phyloP scores from a whole-genome alignment of 2,329 filamentous ascomycete genomes.

The Fusarium burgessii region DNA sequence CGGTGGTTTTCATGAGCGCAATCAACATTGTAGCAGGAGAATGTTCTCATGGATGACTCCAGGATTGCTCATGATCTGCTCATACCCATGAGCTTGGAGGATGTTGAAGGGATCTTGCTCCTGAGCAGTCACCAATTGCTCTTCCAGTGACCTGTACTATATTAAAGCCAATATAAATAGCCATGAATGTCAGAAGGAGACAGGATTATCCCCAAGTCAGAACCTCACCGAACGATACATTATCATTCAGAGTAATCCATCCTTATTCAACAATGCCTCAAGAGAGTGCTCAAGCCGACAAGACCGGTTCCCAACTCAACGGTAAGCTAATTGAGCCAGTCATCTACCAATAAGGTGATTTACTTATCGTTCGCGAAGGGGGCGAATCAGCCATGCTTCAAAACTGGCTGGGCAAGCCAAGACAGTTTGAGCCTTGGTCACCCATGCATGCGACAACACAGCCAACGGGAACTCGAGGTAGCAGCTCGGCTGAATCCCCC shows the following conservation, averaged over 20 bases:
- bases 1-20: accelerated
- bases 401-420: neutral
- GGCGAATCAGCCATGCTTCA: neutral
- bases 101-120: accelerated
- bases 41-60: too few species aligned
- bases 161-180: neutral
- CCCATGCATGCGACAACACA: neutral
- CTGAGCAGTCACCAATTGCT: neutral
- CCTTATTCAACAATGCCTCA: neutral
- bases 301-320: neutral
- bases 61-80: accelerated
- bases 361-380: neutral
- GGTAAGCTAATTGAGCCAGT: neutral
- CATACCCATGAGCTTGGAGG: neutral
- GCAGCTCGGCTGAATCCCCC: neutral
- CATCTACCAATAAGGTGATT: accelerated
- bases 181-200: accelerated
- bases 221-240: accelerated
- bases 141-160: accelerated
- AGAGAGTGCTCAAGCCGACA: neutral
- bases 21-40: neutral
- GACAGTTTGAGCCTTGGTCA: neutral
- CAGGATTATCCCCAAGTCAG: accelerated
- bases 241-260: neutral
- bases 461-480: neutral